Evolutionary conservation across 2,329 filamentous ascomycete genomes (phyloP).

Genomic region (Chaetoscypha palmicola): DNA sequence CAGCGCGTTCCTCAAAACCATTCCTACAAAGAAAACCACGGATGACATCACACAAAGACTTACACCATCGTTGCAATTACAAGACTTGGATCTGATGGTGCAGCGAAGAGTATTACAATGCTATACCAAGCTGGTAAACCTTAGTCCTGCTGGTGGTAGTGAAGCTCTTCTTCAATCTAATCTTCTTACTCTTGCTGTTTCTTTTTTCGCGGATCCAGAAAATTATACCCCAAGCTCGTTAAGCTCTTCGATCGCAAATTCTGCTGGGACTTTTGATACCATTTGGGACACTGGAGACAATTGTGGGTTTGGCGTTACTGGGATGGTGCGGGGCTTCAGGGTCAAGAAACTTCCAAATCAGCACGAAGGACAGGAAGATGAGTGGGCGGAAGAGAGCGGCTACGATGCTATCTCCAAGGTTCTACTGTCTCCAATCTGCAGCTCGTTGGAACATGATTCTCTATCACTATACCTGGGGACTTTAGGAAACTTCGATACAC

Average conservation of each 20-base stretch:
- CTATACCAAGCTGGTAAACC: constrained; percentile 83
- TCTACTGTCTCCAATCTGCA: constrained; percentile 65
- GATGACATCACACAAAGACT: constrained; percentile 83
- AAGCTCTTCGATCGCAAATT: constrained; percentile 85
- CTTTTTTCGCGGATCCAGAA: constrained; percentile 87
- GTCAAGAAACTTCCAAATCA: constrained; percentile 65
- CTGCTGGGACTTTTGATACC: constrained; percentile 82
- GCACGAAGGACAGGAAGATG: constrained; percentile 47
- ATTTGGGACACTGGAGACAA: constrained; percentile 96
- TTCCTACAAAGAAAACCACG: constrained; percentile 75
- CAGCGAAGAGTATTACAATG: constrained; percentile 89
- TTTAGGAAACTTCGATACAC: constrained; percentile 35
- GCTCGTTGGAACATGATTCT: constrained; percentile 84
- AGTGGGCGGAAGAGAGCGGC: constrained; percentile 47
- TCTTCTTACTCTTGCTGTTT: constrained; percentile 79
- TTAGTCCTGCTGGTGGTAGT: constrained; percentile 76
- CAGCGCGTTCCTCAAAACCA: constrained; percentile 74
- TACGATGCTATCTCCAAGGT: constrained; percentile 60
- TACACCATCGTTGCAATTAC: constrained; percentile 76
- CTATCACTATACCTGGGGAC: constrained; percentile 64
- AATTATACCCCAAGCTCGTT: constrained; percentile 79
- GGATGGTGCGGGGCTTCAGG: constrained; percentile 71
- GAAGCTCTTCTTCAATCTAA: constrained; percentile 89
- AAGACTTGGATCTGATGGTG: constrained; percentile 89
- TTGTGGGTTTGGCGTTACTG: constrained; percentile 87